Evolutionary conservation across 768 basidiomycete genomes (phyloP), one percentile per base, ranked within the genome.

Genomic region (Hortiboletus campestris): DNA sequence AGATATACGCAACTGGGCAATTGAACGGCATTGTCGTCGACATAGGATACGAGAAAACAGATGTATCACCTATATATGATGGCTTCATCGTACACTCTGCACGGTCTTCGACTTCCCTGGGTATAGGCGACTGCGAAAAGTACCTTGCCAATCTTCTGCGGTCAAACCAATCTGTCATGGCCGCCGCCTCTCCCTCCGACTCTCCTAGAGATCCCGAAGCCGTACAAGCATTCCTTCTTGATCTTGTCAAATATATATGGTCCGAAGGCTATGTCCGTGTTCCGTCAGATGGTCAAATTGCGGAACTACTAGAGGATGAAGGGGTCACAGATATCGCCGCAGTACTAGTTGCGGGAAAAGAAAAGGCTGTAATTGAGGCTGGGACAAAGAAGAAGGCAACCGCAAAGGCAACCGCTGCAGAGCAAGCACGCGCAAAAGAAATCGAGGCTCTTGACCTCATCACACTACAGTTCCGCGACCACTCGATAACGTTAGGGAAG

Each of bases 301-400:
- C 80, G 8, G 74, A 75, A 58, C 49, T 74, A 35, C 75, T 75
- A 16, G 91, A 91, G 57, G 91, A 93, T 53, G 93, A 94, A 58
- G 94, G 91, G 4, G 76, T 92, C 25, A 91, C 89, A 17, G 91
- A 96, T 67, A 92, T 95, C 55, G 94, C 94, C 7, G 91, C 94
- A 9, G 85, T 91, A 44, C 78, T 96, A 42, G 89, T 93, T 32
- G 90, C 91, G 9, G 94, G 94, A n/a, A 90, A 88, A 66, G 94
- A 94, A 72, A 85, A 87, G 61, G 89, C 91, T 0, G 83, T 94
- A 34, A 94, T 95, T 57, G 91, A 94, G 70, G 84, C 83, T 57
- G 88, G 85, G 19, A 87, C 86, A 75, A 91, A 89, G 74, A 89
- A 87, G 67, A 86, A 86, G 60, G 80, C 82, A 25, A 85, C 78